phyloP scores from a whole-genome alignment of 192 early-diverging fungal genomes.

The Coemansia furcata region DNA sequence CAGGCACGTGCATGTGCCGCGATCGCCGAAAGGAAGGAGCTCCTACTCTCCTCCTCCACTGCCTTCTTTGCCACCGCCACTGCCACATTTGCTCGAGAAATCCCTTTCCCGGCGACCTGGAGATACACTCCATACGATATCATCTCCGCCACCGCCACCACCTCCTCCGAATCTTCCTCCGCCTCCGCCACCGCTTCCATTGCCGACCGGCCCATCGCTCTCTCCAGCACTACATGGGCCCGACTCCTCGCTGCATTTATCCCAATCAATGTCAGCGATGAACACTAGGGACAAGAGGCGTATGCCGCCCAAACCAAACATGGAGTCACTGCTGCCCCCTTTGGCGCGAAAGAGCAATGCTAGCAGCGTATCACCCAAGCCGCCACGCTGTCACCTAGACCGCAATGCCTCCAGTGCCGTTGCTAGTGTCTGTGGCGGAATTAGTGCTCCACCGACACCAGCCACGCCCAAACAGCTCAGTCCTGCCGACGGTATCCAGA shows the following conservation, averaged over 20 bases:
- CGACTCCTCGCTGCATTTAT: slow-evolving; percentile 5
- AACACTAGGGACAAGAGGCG: neutral
- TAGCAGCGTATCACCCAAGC: slow-evolving; percentile 3
- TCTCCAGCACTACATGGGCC: neutral
- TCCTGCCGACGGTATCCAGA: slow-evolving; percentile 52
- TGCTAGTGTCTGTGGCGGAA: slow-evolving; percentile 4
- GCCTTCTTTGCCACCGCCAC: neutral
- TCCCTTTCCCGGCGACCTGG: neutral
- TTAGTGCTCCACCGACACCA: slow-evolving; percentile 37
- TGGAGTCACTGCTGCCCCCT: neutral
- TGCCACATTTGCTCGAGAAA: neutral
- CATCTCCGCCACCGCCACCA: slow-evolving; percentile 20
- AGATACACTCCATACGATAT: neutral
- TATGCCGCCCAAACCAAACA: neutral
- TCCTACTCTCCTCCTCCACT: slow-evolving; percentile 5
- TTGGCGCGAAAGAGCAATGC: neutral
- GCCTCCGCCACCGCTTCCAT: slow-evolving; percentile 4
- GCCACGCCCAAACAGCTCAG: slow-evolving; percentile 44
- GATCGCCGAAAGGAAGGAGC: slow-evolving; percentile 9
- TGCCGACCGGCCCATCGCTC: slow-evolving; percentile 7
- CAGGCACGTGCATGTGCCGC: neutral
- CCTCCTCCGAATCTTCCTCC: slow-evolving; percentile 16
- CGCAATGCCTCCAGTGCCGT: neutral
- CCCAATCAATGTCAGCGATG: slow-evolving; percentile 3
- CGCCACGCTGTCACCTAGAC: neutral